Conservation (phyloP, 2,329 filamentous ascomycete species). For the Phialocephala subalpina region DNA sequence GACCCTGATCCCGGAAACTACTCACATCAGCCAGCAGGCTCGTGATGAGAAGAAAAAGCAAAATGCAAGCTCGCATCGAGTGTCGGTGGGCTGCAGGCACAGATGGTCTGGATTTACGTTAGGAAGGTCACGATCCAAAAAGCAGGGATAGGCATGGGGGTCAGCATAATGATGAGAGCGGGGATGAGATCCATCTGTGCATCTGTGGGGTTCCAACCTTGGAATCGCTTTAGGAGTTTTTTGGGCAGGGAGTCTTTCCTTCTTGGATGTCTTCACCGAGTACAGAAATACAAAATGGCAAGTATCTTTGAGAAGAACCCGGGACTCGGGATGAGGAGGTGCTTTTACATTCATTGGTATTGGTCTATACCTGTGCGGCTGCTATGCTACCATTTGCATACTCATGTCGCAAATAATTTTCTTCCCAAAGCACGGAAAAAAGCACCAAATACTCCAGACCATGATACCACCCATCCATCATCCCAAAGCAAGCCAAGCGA, state of each 20-base stretch:
- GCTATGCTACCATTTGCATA: constrained; percentile 41
- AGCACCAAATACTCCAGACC: constrained; percentile 43
- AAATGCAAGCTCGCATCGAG: not conserved
- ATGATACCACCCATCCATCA: constrained; percentile 32
- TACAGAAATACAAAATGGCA: constrained; percentile 5
- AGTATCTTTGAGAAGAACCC: not conserved
- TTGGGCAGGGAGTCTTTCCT: not conserved
- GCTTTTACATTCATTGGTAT: constrained; percentile 41
- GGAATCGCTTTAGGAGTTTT: no score
- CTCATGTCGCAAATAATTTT: constrained; percentile 33
- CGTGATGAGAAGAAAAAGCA: constrained; percentile 28
- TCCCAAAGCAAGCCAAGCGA: constrained; percentile 39
- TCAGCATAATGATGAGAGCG: constrained; percentile 25
- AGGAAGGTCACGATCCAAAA: constrained; percentile 7
- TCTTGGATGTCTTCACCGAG: constrained; percentile 19
- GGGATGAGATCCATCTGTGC: not conserved
- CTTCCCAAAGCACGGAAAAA: constrained; percentile 37
- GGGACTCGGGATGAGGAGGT: constrained; percentile 23
- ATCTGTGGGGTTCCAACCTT: not conserved
- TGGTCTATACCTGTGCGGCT: constrained; percentile 35
- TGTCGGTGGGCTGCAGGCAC: constrained; percentile 22
- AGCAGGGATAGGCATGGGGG: constrained; percentile 29
- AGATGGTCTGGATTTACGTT: constrained; percentile 7
- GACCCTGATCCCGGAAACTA: constrained; percentile 5
- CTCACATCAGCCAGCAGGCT: constrained; percentile 19